A percentile compares a stretch with the other conserved stretches of the same genome.
Evolutionary conservation across 179 eudicot genomes (phyloP).

Genomic region (Drosera spatulata): DNA sequence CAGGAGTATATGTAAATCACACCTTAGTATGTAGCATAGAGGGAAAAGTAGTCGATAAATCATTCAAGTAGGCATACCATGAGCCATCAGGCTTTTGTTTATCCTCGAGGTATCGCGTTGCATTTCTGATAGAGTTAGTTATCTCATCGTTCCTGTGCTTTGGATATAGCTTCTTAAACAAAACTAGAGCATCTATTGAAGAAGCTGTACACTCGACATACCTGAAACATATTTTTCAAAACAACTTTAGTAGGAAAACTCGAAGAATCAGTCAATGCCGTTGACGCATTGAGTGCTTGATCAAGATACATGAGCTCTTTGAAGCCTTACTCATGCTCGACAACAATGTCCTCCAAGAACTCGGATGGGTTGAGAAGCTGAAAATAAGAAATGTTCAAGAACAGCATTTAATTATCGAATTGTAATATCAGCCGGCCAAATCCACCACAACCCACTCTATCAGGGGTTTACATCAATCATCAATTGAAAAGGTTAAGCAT

Average conservation of each 20-base stretch:
- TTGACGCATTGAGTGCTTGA: too few species aligned
- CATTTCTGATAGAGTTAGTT: slow-evolving; percentile 11
- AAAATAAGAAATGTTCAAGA: background rate
- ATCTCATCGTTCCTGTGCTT: slow-evolving; percentile 22
- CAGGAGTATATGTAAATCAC: too few species aligned
- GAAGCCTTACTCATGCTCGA: background rate
- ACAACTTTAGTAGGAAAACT: too few species aligned
- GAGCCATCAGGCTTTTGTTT: slow-evolving; percentile 27
- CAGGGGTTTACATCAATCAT: too few species aligned
- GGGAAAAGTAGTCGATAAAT: background rate
- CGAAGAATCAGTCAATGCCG: too few species aligned
- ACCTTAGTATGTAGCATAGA: background rate
- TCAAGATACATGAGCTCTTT: background rate
- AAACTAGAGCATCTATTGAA: slow-evolving; percentile 17
- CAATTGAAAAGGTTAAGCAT: too few species aligned
- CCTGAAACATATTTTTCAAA: slow-evolving; percentile 1
- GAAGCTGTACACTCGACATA: slow-evolving; percentile 33
- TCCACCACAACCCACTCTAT: too few species aligned
- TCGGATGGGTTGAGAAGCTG: background rate
- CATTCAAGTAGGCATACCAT: slow-evolving; percentile 11
- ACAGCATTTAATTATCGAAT: too few species aligned
- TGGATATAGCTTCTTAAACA: slow-evolving; percentile 24
- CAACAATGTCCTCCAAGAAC: background rate
- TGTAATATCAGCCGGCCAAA: too few species aligned
- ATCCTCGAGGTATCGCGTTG: slow-evolving; percentile 15